Conservation (phyloP, 2,329 filamentous ascomycete genomes). For the Microdochium nivale region DNA sequence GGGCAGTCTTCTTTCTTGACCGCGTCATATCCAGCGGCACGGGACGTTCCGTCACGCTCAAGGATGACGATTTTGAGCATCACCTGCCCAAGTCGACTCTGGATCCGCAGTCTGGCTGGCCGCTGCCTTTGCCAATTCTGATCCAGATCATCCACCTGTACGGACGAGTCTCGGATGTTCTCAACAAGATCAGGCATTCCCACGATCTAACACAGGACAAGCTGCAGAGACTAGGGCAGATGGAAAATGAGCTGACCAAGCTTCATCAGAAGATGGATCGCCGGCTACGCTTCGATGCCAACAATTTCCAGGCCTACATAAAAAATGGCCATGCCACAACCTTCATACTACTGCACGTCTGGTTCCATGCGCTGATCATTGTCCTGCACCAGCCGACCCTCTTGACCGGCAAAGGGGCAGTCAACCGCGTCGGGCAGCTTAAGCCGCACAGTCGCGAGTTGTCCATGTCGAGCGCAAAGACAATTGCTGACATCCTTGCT, state of each 20-base stretch:
- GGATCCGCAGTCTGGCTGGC: constrained; percentile 56
- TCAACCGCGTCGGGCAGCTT: constrained; percentile 56
- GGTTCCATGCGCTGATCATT: constrained; percentile 83
- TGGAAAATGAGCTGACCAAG: constrained; percentile 71
- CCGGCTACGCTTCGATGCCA: constrained; percentile 72
- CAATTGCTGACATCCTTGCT: constrained; percentile 79
- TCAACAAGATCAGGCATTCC: constrained; percentile 71
- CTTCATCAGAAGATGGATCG: constrained; percentile 66
- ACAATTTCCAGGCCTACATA: constrained; percentile 80
- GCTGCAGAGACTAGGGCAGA: constrained; percentile 60
- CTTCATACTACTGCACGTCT: constrained; percentile 79
- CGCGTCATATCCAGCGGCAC: constrained; percentile 82
- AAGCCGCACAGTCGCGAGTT: constrained; percentile 72
- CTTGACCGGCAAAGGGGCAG: constrained; percentile 62
- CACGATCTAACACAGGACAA: constrained; percentile 69
- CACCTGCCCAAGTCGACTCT: constrained; percentile 48
- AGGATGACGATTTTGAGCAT: constrained; percentile 78
- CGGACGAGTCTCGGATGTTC: constrained; percentile 71
- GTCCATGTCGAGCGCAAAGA: constrained; percentile 85
- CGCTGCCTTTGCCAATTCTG: constrained; percentile 69
- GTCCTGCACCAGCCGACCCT: constrained; percentile 78
- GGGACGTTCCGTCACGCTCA: constrained; percentile 72
- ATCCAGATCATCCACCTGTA: constrained; percentile 82
- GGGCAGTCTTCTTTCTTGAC: constrained; percentile 83
- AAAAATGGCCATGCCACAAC: constrained; percentile 75